Percentiles rank a stretch among this genome's conserved stretches.
These are phyloP conservation scores for Didymella pinodella DNA, from an alignment of 2,329 filamentous ascomycete species.

Conservation along the genomic window DNA sequence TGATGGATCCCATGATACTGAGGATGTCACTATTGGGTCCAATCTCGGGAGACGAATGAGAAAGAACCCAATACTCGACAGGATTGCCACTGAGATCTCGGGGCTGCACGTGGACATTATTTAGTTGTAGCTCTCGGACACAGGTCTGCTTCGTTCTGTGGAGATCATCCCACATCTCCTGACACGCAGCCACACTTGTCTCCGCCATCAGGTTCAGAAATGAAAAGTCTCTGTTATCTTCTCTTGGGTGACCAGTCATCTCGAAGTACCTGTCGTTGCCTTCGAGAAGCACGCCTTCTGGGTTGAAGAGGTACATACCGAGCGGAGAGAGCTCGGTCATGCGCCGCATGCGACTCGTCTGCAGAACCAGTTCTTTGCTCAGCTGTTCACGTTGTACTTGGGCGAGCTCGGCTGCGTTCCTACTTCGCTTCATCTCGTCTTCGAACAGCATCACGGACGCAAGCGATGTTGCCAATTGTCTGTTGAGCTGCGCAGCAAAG, in stretches of 20 bases:
- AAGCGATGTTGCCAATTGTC: conserved; percentile 45
- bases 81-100: conserved; percentile 49
- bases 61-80: conserved; percentile 57
- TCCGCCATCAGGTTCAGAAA: conserved; percentile 55
- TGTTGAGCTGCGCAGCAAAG: conserved; percentile 43
- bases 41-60: conserved; percentile 40
- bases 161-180: conserved; percentile 53
- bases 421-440: conserved; percentile 43
- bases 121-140: conserved; percentile 56
- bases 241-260: conserved; percentile 55
- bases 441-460: conserved; percentile 46
- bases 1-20: conserved; percentile 43
- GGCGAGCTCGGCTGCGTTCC: conserved; percentile 38
- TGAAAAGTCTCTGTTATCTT: conserved; percentile 52
- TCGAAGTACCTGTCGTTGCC: conserved; percentile 60
- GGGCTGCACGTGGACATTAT: conserved; percentile 41
- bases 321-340: conserved; percentile 47
- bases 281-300: conserved; percentile 52
- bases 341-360: conserved; percentile 45
- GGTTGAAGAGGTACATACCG: conserved; percentile 46
- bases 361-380: conserved; percentile 38
- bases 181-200: conserved; percentile 42
- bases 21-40: conserved; percentile 35
- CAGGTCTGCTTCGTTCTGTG: conserved; percentile 47
- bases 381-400: conserved; percentile 41